Evolutionary conservation across 306 rosid species (phyloP).

Genomic region (Sechiopsis laciniata): DNA sequence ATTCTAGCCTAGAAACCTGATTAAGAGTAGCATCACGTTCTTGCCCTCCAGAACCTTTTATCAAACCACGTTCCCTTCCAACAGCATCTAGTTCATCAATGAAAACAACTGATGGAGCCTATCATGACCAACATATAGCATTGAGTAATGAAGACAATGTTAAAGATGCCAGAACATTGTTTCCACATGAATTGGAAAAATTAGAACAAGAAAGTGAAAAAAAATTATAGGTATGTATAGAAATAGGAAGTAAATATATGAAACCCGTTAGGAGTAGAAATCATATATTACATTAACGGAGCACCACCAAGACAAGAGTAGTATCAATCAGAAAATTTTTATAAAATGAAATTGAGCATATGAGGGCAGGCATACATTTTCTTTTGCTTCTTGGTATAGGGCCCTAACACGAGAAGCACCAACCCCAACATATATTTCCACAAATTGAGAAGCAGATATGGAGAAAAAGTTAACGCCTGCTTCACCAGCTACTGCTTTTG

Average conservation of each 20-base stretch:
- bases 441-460: conserved; percentile 95
- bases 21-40: conserved; percentile 99
- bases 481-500: conserved; percentile 99
- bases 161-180: conserved; percentile 10
- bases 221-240: background rate
- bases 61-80: conserved; percentile 98
- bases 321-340: conserved; percentile 5
- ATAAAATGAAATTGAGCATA: conserved; percentile 22
- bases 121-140: conserved; percentile 20
- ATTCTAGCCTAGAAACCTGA: conserved; percentile 51
- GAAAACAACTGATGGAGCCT: conserved; percentile 99
- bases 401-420: conserved; percentile 99
- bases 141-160: conserved; percentile 12
- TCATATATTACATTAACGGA: background rate
- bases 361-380: conserved; percentile 46
- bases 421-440: conserved; percentile 93
- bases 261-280: background rate
- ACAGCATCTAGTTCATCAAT: conserved; percentile 98
- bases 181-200: background rate
- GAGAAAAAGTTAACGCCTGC: conserved; percentile 99
- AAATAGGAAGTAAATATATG: background rate
- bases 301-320: background rate
- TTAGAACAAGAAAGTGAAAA: conserved; percentile 1
- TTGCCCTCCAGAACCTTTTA: conserved; percentile 98
- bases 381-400: conserved; percentile 90